Percentiles rank a stretch among this genome's conserved stretches.
Evolutionary conservation across 1,284 basidiomycete genomes (phyloP).

Genomic region (Tilletia horrida): DNA sequence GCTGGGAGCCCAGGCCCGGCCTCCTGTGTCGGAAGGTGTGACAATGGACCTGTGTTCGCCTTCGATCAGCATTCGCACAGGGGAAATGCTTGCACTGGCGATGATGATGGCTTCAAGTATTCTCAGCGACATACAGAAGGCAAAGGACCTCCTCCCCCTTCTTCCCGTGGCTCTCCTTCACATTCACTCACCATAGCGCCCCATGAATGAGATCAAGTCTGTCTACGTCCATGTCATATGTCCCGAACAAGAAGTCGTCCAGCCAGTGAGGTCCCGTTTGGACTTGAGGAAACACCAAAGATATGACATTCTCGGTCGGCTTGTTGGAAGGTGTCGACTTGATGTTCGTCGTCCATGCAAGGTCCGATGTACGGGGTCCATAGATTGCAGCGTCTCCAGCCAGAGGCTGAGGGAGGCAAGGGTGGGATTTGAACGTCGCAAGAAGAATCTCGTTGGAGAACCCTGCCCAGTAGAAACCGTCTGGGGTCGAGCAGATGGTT

Average conservation of each 20-base stretch:
- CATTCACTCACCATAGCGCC: not conserved
- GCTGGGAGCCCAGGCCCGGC: not conserved
- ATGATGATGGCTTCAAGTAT: not conserved
- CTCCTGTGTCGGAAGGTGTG: not conserved
- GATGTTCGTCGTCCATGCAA: not conserved
- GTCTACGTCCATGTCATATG: not conserved
- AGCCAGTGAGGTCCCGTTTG: too few relatives aligned
- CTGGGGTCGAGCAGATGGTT: not conserved
- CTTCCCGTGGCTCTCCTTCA: not conserved
- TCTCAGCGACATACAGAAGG: not conserved
- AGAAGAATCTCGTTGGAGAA: not conserved
- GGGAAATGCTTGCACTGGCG: not conserved
- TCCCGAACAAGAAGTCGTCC: not conserved
- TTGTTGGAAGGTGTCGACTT: not conserved
- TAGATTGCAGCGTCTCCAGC: too few relatives aligned
- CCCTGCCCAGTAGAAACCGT: constrained; percentile 1
- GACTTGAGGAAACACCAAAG: too few relatives aligned
- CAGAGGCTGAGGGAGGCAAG: not conserved
- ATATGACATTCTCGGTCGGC: too few relatives aligned
- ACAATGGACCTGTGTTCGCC: not conserved
- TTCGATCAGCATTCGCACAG: not conserved
- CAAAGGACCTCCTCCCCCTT: not conserved
- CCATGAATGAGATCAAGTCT: not conserved
- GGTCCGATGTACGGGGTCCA: not conserved
- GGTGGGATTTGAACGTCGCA: not conserved